Conservation (phyloP, 345 rosid species). For the Hypericum androsaemum region DNA sequence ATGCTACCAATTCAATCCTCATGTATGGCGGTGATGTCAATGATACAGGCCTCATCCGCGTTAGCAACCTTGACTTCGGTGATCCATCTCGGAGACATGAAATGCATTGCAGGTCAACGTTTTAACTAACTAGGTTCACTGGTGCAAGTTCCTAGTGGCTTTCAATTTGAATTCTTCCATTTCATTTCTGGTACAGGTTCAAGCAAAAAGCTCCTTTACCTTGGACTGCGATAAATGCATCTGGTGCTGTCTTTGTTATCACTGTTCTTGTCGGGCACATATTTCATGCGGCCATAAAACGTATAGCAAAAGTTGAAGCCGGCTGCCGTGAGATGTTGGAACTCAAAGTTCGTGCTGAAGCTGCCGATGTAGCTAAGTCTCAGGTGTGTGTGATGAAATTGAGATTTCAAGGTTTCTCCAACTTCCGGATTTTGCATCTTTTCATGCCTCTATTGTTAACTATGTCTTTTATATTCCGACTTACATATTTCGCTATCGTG, state of each 20-base stretch:
- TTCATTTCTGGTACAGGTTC: conserved; percentile 38
- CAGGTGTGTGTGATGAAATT: conserved; percentile 65
- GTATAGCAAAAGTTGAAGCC: conserved; percentile 69
- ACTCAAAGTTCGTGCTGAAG: conserved; percentile 91
- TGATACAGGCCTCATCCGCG: conserved; percentile 49
- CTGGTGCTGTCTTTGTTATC: conserved; percentile 50
- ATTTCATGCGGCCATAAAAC: conserved; percentile 61
- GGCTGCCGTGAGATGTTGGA: conserved; percentile 63
- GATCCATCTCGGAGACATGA: conserved; percentile 85
- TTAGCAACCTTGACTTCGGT: conserved; percentile 80
- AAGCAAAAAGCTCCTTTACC: conserved; percentile 69
- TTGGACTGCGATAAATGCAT: conserved; percentile 63
- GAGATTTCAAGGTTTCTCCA: no score
- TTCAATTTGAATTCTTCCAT: conserved; percentile 6
- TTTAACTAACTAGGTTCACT: conserved; percentile 3
- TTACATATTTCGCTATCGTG: conserved; percentile 20
- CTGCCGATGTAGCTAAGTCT: conserved; percentile 95
- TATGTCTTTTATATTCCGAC: conserved; percentile 2
- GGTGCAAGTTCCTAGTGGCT: conserved; percentile 11
- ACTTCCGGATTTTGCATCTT: not conserved
- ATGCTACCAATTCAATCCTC: conserved; percentile 48
- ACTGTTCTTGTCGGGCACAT: conserved; percentile 67
- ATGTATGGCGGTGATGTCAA: conserved; percentile 74
- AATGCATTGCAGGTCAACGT: conserved; percentile 86
- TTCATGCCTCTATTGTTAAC: no score